Evolutionary conservation across 345 rosid species (phyloP).

Genomic region (Fremontodendron californicum): DNA sequence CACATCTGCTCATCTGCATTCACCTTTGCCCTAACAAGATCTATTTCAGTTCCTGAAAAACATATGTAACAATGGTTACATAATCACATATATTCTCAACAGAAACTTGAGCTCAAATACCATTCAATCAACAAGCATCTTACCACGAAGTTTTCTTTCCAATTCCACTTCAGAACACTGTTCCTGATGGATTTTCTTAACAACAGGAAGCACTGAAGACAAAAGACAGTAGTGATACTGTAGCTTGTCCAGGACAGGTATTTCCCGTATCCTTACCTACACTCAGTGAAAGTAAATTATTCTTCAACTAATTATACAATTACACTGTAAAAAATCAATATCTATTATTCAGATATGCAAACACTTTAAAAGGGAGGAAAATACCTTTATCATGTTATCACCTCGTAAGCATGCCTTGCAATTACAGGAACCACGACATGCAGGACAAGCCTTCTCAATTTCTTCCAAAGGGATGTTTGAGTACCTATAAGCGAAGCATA

Average conservation of each 20-base stretch:
- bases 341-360: slow-evolving; percentile 3
- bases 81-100: background rate
- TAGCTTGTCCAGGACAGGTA: slow-evolving; percentile 81
- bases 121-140: slow-evolving; percentile 20
- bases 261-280: slow-evolving; percentile 73
- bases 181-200: slow-evolving; percentile 77
- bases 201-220: slow-evolving; percentile 84
- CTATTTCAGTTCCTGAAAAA: slow-evolving; percentile 68
- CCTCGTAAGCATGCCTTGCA: slow-evolving; percentile 85
- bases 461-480: slow-evolving; percentile 63
- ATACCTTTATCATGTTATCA: slow-evolving; percentile 84
- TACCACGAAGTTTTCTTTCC: slow-evolving; percentile 79
- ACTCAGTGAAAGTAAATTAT: slow-evolving; percentile 20
- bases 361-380: background rate
- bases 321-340: background rate
- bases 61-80: slow-evolving; percentile 10
- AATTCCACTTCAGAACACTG: slow-evolving; percentile 85
- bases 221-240: slow-evolving; percentile 71
- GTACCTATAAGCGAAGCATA: slow-evolving; percentile 48
- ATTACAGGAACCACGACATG: slow-evolving; percentile 85
- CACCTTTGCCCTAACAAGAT: slow-evolving; percentile 74
- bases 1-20: slow-evolving; percentile 99
- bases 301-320: slow-evolving; percentile 6
- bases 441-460: slow-evolving; percentile 86
- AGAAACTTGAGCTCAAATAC: background rate